A percentile compares a stretch with the other conserved stretches of the same genome.
Evolutionary conservation across 2,329 filamentous ascomycete species (phyloP).

Genomic region (Colletotrichum lentis): DNA sequence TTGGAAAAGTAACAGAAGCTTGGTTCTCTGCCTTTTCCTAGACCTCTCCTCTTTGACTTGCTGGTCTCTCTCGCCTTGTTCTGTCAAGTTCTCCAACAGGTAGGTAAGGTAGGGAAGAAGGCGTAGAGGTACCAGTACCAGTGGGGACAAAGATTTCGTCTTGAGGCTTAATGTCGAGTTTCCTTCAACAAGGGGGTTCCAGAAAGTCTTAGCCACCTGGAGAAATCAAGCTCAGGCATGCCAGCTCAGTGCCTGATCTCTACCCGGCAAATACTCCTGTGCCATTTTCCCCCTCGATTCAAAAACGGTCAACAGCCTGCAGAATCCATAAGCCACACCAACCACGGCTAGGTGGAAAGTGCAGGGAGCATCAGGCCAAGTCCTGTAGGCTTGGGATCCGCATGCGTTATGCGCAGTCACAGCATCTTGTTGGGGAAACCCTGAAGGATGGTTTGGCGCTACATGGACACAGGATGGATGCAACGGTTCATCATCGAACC

Average conservation of each 20-base stretch:
- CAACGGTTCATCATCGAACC: slow-evolving; percentile 13
- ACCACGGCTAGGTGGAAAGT: no score
- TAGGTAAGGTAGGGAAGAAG: not conserved
- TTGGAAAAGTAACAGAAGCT: not conserved
- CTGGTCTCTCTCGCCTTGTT: not conserved
- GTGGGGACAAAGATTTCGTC: no score
- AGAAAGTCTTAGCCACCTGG: not conserved
- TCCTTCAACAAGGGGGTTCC: not conserved
- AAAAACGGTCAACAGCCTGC: not conserved
- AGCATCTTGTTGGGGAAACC: not conserved
- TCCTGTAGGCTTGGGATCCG: not conserved
- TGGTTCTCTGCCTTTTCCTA: no score
- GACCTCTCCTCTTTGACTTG: no score
- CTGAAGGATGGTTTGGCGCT: not conserved
- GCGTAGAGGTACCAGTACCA: no score
- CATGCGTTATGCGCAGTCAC: not conserved
- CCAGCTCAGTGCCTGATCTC: not conserved
- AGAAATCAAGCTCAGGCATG: not conserved
- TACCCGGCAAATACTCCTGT: not conserved
- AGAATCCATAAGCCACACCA: no score
- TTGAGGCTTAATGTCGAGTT: no score
- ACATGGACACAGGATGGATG: not conserved
- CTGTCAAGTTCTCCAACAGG: no score
- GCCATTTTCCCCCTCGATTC: not conserved
- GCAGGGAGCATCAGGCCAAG: not conserved